Evolutionary conservation across 176 grass and related monocot genomes (phyloP).

Genomic region (Dendrocalamus sinicus): DNA sequence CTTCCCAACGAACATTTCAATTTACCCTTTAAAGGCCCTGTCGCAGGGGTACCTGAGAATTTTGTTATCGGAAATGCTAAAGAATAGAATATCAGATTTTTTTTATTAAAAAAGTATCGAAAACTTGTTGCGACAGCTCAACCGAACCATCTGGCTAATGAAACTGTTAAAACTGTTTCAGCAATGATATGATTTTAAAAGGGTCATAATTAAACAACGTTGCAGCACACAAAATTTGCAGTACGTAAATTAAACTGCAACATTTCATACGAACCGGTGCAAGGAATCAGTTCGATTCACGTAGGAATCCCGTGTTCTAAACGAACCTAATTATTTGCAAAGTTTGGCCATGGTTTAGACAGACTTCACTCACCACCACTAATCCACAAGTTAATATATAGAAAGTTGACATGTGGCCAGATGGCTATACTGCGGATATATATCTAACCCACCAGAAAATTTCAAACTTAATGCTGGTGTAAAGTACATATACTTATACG

Average conservation of each 20-base stretch:
- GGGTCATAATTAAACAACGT: neutral
- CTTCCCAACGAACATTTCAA: neutral
- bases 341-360: neutral
- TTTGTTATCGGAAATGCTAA: neutral
- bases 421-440: too few species aligned
- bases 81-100: neutral
- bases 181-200: neutral
- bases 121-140: neutral
- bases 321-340: neutral
- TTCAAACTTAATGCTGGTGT: too few species aligned
- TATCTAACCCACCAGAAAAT: too few species aligned
- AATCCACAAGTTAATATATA: neutral
- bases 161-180: neutral
- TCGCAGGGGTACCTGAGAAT: neutral
- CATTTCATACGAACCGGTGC: neutral
- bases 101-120: neutral
- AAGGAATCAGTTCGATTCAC: too few species aligned
- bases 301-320: too few species aligned
- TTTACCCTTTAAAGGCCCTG: conserved; percentile 36
- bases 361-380: neutral
- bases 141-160: neutral
- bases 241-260: neutral
- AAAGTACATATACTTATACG: too few species aligned
- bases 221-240: neutral
- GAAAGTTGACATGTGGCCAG: too few species aligned